phyloP scores from a whole-genome alignment of 2,329 filamentous ascomycete species.

The Cryphonectria nitschkei region DNA sequence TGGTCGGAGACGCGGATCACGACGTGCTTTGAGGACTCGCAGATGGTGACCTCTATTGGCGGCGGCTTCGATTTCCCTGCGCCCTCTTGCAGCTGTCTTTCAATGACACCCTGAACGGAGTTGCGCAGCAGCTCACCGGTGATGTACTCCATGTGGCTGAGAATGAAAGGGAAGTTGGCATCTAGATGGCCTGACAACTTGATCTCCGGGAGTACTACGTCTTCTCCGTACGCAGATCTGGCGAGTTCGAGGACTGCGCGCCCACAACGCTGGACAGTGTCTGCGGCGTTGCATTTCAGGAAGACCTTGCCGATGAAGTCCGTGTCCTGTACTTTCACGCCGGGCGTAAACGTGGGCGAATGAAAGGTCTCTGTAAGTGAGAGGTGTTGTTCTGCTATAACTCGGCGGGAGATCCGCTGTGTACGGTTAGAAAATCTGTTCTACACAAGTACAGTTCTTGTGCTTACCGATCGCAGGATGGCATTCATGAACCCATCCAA shows the following conservation, averaged over 20 bases:
- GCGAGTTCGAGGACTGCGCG: conserved; percentile 75
- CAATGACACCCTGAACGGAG: conserved; percentile 89
- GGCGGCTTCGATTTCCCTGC: conserved; percentile 56
- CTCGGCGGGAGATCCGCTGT: conserved; percentile 88
- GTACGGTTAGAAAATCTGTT: conserved; percentile 15
- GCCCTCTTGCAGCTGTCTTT: conserved; percentile 58
- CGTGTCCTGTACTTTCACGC: conserved; percentile 67
- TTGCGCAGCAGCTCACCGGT: conserved; percentile 93
- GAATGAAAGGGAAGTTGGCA: conserved; percentile 93
- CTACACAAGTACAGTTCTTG: too few relatives aligned
- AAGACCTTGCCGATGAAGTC: conserved; percentile 97
- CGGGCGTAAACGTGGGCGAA: conserved; percentile 83
- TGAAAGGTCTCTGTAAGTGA: conserved; percentile 94
- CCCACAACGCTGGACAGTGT: conserved; percentile 85
- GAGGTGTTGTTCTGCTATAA: conserved; percentile 97
- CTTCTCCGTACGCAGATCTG: conserved; percentile 72
- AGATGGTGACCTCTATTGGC: conserved; percentile 91
- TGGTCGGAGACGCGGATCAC: conserved; percentile 96
- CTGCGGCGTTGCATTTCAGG: conserved; percentile 85
- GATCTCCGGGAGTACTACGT: conserved; percentile 77
- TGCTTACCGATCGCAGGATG: conserved; percentile 78
- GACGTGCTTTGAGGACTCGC: conserved; percentile 91
- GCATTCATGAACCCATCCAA: conserved; percentile 96
- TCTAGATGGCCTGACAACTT: conserved; percentile 81
- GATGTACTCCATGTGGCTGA: conserved; percentile 96